Percentiles rank a stretch among this genome's conserved stretches.
These are phyloP conservation scores for Cicer pinnatifidum DNA, from an alignment of 306 rosid species.

Conservation along the genomic window DNA sequence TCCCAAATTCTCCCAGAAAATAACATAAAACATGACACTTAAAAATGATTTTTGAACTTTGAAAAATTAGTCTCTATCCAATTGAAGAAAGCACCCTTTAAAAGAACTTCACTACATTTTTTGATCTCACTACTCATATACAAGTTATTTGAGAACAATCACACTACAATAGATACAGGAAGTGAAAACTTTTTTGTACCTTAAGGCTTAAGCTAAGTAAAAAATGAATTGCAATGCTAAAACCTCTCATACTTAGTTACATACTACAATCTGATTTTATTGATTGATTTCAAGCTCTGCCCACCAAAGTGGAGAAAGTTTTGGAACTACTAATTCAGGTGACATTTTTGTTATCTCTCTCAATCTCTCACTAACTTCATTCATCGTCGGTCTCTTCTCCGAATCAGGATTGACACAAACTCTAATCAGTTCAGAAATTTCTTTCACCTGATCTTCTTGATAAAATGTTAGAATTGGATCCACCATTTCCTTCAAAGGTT, in stretches of 20 bases:
- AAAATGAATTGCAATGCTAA: conserved; percentile 24
- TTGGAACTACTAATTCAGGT: conserved; percentile 74
- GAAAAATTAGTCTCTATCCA: too few species aligned
- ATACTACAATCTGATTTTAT: conserved; percentile 36
- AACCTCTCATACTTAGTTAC: conserved; percentile 31
- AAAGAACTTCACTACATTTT: neutral
- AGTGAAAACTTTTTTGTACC: conserved; percentile 32
- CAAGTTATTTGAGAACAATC: conserved; percentile 43
- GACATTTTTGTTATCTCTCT: conserved; percentile 76
- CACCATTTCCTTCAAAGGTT: conserved; percentile 60
- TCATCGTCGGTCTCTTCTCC: conserved; percentile 68
- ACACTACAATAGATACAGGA: conserved; percentile 43
- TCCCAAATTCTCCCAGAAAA: too few species aligned
- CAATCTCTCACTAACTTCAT: conserved; percentile 61
- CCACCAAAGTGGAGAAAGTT: conserved; percentile 95
- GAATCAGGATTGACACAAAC: conserved; percentile 61
- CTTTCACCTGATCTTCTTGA: conserved; percentile 66
- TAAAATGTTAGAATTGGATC: conserved; percentile 73
- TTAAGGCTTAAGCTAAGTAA: conserved; percentile 21
- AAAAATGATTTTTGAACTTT: too few species aligned
- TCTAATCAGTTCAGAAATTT: conserved; percentile 60
- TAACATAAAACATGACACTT: too few species aligned
- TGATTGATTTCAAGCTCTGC: conserved; percentile 80
- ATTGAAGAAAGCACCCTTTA: too few species aligned
- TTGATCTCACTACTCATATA: conserved; percentile 27